Evolutionary conservation across 1,284 basidiomycete genomes (phyloP).

Genomic region (Sanguinoderma infundibulare): DNA sequence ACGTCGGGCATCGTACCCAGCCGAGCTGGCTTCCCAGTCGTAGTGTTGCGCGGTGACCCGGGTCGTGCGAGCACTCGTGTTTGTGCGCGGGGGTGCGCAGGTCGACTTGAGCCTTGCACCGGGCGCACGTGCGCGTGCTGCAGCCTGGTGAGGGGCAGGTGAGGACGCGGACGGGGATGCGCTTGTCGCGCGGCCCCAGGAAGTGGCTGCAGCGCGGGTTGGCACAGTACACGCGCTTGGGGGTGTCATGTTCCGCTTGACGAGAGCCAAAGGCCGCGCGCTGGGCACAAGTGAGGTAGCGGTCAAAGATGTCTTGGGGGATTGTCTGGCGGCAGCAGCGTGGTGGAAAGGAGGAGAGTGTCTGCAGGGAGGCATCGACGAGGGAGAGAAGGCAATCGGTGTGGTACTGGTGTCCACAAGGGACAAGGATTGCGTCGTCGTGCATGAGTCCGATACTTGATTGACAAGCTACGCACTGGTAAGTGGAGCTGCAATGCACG

Average conservation of each 20-base stretch:
- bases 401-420: constrained; percentile 47
- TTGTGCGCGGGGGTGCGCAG: constrained; percentile 14
- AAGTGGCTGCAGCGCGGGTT: constrained; percentile 44
- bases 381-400: constrained; percentile 42
- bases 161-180: constrained; percentile 23
- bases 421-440: constrained; percentile 31
- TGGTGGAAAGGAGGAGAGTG: constrained; percentile 50
- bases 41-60: constrained; percentile 36
- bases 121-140: constrained; percentile 36
- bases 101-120: constrained; percentile 37
- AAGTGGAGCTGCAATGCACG: constrained; percentile 2
- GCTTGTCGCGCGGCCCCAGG: constrained; percentile 39
- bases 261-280: constrained; percentile 36
- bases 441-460: constrained; percentile 37
- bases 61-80: constrained; percentile 35
- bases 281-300: constrained; percentile 33
- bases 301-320: constrained; percentile 33
- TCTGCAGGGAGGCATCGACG: constrained; percentile 41
- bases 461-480: constrained; percentile 43
- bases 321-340: constrained; percentile 46
- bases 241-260: constrained; percentile 40
- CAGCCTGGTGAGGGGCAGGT: constrained; percentile 33
- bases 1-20: constrained; percentile 49
- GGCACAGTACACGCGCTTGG: constrained; percentile 49
- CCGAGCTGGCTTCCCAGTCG: constrained; percentile 38